phyloP scores from a whole-genome alignment of 257 asterid species.

The Nicotiana benthamiana region DNA sequence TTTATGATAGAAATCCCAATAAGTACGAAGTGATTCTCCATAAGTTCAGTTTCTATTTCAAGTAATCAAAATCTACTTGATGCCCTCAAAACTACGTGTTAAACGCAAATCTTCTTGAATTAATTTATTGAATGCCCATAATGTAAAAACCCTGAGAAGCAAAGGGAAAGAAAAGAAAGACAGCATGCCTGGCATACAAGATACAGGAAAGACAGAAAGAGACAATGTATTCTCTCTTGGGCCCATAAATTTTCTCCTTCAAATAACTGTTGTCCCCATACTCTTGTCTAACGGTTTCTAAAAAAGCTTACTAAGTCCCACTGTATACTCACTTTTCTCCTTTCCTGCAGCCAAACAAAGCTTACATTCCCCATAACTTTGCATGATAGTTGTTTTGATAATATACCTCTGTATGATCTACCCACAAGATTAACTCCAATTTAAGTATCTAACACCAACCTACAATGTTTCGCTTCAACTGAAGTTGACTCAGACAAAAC shows the following conservation, averaged over 20 bases:
- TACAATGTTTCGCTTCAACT: background rate
- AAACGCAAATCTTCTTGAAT: background rate
- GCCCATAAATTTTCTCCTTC: background rate
- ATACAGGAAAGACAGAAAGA: background rate
- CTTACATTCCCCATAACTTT: background rate
- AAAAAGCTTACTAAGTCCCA: background rate
- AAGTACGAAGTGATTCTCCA: background rate
- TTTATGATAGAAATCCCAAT: background rate
- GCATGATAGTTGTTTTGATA: background rate
- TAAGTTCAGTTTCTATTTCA: background rate
- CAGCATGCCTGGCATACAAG: background rate
- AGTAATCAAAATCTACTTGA: background rate
- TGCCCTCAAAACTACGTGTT: background rate
- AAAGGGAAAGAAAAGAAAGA: background rate
- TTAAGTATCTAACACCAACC: background rate
- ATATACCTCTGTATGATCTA: background rate
- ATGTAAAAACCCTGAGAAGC: background rate
- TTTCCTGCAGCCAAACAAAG: background rate
- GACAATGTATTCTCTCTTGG: background rate
- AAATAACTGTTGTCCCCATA: background rate
- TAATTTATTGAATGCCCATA: background rate
- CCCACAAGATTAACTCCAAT: background rate
- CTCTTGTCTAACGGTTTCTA: background rate
- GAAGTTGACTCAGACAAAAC: background rate
- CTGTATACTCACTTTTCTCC: background rate